Base-by-base conservation (phyloP, 306 rosid genomes). In the Vicia faba region DNA sequence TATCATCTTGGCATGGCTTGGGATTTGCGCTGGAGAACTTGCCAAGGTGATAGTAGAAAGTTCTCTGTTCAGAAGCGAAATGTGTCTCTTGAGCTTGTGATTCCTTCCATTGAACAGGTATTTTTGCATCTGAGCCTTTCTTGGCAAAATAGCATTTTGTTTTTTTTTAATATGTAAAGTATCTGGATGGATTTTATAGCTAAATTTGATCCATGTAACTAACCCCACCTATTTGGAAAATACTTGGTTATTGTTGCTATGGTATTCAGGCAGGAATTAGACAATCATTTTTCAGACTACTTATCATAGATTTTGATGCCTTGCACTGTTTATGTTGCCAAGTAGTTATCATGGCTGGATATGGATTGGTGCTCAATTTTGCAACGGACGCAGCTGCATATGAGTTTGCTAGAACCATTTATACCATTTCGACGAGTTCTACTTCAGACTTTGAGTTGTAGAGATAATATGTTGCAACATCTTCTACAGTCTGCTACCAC, bases 341-440 rank as follows among this genome's bases (percentile, higher is more conserved):
- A 60, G 57, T 80, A 92, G 98, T 75, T 89, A 76, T 87, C 96
- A 38, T 76, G 82, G 84, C 70, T 92, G 81, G 84, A 84, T 54
- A 58, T 28, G 83, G 89, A 89, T 56, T 92, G 96, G 96, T 66
- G 58, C 79, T 84, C 84, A 73, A 89, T 87, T 78, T 79, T 89
- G 86, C 83, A 86, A 77, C 80, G 84, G 75, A 73, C 82, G 51
- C 93, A 89, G 70, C 80, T 86, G 29, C 98, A 92, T 78, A 89
- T 92, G 96, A 82, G 82, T 79, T 80, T 92, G 69, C 78, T 92
- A 64, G 96, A 89, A 75, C 98, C 98, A 46, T 92, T 92, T 78
- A 81, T 92, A 72, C 96, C 93, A 29, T 92, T 89, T 76, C 86
- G 96, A 48, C 85, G 88, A 71, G 96, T 86, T 75, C 85, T 92